Evolutionary conservation across 129 eudicot species (phyloP).

Genomic region (Pulicaria dysenterica): DNA sequence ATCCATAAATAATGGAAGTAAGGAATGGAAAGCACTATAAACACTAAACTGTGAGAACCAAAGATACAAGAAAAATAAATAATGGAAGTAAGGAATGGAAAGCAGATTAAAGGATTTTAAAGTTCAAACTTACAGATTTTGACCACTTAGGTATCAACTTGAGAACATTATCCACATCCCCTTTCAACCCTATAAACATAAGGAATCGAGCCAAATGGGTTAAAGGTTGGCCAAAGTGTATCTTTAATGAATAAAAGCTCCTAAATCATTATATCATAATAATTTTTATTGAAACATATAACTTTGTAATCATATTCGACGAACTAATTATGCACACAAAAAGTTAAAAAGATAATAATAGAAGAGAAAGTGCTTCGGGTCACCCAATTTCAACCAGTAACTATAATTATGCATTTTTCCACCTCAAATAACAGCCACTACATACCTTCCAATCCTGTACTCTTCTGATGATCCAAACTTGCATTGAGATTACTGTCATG

Average conservation of each 20-base stretch:
- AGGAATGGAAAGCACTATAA: background rate
- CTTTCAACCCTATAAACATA: constrained; percentile 30
- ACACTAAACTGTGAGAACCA: background rate
- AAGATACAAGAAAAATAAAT: background rate
- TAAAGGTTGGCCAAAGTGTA: background rate
- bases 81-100: background rate
- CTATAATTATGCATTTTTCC: background rate
- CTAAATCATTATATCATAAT: background rate
- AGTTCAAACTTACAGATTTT: constrained; percentile 57
- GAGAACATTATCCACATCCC: constrained; percentile 65
- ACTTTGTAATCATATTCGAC: background rate
- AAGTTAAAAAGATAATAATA: background rate
- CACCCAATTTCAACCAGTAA: background rate
- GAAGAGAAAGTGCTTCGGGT: background rate
- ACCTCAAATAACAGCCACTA: constrained; percentile 16
- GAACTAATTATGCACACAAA: background rate
- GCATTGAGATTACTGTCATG: constrained; percentile 52
- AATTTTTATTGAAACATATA: background rate
- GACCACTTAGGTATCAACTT: constrained; percentile 86
- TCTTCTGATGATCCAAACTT: constrained; percentile 36
- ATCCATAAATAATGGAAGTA: background rate
- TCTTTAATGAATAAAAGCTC: background rate
- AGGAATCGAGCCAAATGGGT: background rate
- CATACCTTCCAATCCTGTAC: constrained; percentile 38
- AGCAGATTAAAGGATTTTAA: constrained; percentile 14